These are phyloP conservation scores for Phialocephala sp. DNA, from an alignment of 2,329 filamentous ascomycete species.

Conservation along the genomic window DNA sequence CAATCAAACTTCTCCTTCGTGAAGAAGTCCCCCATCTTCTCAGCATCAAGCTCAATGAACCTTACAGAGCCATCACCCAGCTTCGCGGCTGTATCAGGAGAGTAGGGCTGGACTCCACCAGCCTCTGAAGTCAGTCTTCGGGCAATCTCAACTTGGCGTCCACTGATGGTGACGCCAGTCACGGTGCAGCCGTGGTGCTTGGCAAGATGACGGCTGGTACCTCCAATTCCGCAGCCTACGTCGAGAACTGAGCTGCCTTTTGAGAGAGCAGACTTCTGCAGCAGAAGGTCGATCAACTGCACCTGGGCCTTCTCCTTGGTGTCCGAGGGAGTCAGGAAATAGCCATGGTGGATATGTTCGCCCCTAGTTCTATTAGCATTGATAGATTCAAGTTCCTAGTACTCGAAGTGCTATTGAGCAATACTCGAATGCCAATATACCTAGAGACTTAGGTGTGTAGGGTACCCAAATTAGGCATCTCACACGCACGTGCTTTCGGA, in stretches of 20 bases:
- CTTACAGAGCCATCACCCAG: conserved; percentile 54
- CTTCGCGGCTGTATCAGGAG: conserved; percentile 33
- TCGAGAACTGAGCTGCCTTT: conserved; percentile 55
- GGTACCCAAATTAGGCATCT: too few species aligned
- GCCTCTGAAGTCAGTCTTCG: conserved; percentile 52
- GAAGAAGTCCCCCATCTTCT: conserved; percentile 63
- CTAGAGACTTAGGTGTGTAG: too few species aligned
- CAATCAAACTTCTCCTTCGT: conserved; percentile 52
- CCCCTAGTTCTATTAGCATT: conserved; percentile 50
- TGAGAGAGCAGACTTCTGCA: conserved; percentile 52
- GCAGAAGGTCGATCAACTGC: conserved; percentile 61
- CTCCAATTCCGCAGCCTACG: conserved; percentile 65
- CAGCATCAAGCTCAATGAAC: conserved; percentile 65
- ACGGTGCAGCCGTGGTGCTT: conserved; percentile 56
- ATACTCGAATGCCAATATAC: too few species aligned
- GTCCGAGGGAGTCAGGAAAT: conserved; percentile 58
- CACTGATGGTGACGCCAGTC: conserved; percentile 65
- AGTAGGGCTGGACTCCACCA: conserved; percentile 25
- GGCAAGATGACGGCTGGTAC: conserved; percentile 62
- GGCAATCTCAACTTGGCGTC: conserved; percentile 64
- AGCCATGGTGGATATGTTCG: conserved; percentile 68
- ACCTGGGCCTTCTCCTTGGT: conserved; percentile 63
- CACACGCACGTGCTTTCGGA: not conserved
- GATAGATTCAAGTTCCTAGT: too few species aligned
- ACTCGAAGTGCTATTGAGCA: too few species aligned